Evolutionary conservation across 164 flowering plant genomes (phyloP), one percentile per base, ranked within the genome.

Genomic region (Tinospora cordifolia): DNA sequence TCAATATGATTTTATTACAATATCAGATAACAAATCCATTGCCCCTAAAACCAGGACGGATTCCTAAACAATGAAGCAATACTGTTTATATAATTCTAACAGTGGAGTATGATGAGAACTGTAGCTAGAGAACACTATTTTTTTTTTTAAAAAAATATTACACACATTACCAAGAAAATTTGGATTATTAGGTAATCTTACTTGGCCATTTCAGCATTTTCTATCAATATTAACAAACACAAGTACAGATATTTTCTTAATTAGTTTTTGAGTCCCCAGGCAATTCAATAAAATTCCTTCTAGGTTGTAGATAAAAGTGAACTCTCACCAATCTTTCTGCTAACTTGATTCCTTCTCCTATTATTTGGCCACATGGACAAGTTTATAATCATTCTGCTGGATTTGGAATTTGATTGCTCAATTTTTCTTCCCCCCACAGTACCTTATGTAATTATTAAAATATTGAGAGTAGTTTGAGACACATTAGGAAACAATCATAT

Each of bases 381-480:
- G 47, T 47, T 64, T 62, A 25, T 47, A 71, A 71, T 71, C 73
- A 63, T 71, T 71, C 54, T 64, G 30, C 24, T 71, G 62, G 46
- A 51, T 51, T 34, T 30, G 21, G 41, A 36, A 71, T 62, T 63
- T 63, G 30, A 62, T 59, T 69, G 41, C n/a, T 19, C 17, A 60
- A 36, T 21, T 2, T 10, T 65, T 65, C 25, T 65, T 40, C 41
- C 36, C 30, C 26, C 24, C 24, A 40, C 36, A 3, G 25, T 68
- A 22, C 15, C 19, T 68, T 17, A n/a, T 27, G 15, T 63, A 14
- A 54, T 68, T 62, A 36, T 8, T n/a, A 73, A 68, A 68, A 68
- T 39, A 72, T 66, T 72, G 47, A 26, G 51, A 2, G 36, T 30
- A 12, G 60, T 54, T 19, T 54, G 60, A 54, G 60, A 13, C 15